These are phyloP conservation scores for Daldinia childiae DNA, from an alignment of 495 filamentous ascomycete species.

Conservation along the genomic window DNA sequence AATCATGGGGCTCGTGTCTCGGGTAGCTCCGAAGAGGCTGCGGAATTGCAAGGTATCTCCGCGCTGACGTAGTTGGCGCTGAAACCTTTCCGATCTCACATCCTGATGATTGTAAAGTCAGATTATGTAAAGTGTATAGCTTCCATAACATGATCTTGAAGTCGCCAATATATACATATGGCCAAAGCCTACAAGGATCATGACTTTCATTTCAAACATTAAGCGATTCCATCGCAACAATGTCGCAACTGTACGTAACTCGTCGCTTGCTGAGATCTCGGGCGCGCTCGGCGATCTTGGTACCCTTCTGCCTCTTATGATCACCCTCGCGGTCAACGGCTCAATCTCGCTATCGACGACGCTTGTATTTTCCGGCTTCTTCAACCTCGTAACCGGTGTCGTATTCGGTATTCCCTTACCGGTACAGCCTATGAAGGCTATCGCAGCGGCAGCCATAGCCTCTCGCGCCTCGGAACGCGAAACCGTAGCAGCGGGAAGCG, in stretches of 20 bases:
- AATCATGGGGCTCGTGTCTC: constrained; percentile 18
- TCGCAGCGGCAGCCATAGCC: constrained; percentile 85
- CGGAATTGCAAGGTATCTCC: constrained; percentile 14
- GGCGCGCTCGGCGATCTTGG: constrained; percentile 91
- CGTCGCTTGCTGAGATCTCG: constrained; percentile 82
- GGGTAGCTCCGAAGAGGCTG: constrained; percentile 27
- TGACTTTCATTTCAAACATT: constrained; percentile 43
- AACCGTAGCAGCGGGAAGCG: constrained; percentile 81
- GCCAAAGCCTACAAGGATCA: constrained; percentile 7
- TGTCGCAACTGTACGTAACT: constrained; percentile 54
- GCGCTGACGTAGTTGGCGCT: constrained; percentile 31
- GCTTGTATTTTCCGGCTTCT: constrained; percentile 85
- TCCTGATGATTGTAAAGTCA: background rate
- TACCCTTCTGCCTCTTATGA: constrained; percentile 87
- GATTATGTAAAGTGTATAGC: background rate
- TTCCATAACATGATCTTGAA: background rate
- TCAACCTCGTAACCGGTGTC: constrained; percentile 83
- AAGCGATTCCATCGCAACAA: constrained; percentile 55
- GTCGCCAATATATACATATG: background rate
- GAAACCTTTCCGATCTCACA: constrained; percentile 8
- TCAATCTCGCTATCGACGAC: constrained; percentile 85
- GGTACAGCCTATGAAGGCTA: constrained; percentile 89
- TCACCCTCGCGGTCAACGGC: constrained; percentile 77
- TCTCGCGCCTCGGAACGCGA: constrained; percentile 68
- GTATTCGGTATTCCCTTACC: constrained; percentile 87